Evolutionary conservation across 805 yeast species (phyloP).

Genomic region (Komagataella phaffii): DNA sequence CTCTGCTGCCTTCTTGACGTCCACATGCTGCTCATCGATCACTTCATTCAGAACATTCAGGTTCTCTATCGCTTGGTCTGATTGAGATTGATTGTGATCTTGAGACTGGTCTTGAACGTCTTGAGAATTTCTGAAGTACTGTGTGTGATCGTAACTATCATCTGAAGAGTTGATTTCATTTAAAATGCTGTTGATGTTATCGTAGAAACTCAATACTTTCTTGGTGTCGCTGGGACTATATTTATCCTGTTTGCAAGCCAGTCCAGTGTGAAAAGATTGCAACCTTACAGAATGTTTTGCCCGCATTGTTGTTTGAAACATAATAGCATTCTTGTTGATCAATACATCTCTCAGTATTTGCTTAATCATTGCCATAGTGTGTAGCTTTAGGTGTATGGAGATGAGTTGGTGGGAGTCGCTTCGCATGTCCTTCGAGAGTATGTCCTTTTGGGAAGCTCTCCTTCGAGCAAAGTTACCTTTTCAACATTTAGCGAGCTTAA

Average conservation of each 20-base stretch:
- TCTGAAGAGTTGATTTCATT: neutral
- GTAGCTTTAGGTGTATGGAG: neutral
- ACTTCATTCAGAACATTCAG: neutral
- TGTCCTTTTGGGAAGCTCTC: neutral
- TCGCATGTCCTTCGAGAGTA: neutral
- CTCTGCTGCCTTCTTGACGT: conserved; percentile 9
- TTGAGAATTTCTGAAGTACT: neutral
- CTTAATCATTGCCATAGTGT: neutral
- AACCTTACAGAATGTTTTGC: neutral
- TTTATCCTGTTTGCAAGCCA: neutral
- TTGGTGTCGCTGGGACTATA: neutral
- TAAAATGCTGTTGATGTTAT: neutral
- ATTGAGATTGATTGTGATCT: neutral
- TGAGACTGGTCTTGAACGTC: neutral
- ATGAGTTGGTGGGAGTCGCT: neutral
- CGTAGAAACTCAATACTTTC: neutral
- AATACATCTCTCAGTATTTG: neutral
- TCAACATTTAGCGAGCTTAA: neutral
- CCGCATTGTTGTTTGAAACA: neutral
- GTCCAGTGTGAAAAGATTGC: neutral
- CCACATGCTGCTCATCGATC: neutral
- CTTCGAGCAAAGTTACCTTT: neutral
- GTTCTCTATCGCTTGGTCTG: neutral
- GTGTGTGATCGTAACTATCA: neutral
- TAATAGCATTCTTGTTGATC: neutral